A percentile compares a stretch with the other conserved stretches of the same genome.
Evolutionary conservation across 139 green algal species (phyloP).

Genomic region (Pseudopediastrum boryanum): DNA sequence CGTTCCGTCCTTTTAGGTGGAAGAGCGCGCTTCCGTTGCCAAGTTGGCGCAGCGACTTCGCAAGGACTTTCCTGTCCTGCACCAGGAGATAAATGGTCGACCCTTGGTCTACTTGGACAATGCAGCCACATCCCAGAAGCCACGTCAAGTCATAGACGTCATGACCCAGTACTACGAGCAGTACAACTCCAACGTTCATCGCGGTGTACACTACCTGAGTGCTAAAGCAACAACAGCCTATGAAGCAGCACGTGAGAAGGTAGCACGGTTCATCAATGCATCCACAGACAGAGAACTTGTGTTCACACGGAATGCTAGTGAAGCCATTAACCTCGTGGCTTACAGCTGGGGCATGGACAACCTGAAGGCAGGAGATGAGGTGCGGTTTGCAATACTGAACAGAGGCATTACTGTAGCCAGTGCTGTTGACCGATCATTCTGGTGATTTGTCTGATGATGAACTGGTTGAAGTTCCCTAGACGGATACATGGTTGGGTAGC

Average conservation of each 20-base stretch:
- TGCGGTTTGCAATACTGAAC: too few relatives aligned
- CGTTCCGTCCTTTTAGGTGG: too few relatives aligned
- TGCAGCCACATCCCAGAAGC: constrained; percentile 97
- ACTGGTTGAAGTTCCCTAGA: too few relatives aligned
- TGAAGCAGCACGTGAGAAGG: constrained; percentile 86
- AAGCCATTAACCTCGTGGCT: constrained; percentile 98
- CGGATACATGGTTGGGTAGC: too few relatives aligned
- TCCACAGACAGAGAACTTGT: constrained; percentile 85
- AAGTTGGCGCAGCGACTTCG: too few relatives aligned
- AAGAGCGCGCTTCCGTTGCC: too few relatives aligned
- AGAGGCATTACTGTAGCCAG: too few relatives aligned
- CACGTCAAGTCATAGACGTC: constrained; percentile 61
- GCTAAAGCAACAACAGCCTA: constrained; percentile 90
- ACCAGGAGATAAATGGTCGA: constrained; percentile 79
- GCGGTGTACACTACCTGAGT: constrained; percentile 86
- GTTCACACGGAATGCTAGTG: constrained; percentile 94
- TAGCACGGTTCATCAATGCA: constrained; percentile 91
- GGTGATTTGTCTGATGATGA: too few relatives aligned
- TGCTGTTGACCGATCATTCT: too few relatives aligned
- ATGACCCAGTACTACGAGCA: constrained; percentile 85
- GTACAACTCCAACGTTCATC: constrained; percentile 98
- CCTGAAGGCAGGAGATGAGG: constrained; percentile 91
- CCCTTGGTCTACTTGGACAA: constrained; percentile 98
- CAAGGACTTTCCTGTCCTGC: constrained; percentile 85
- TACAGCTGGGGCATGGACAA: constrained; percentile 90